Conservation (phyloP, 2,329 filamentous ascomycete species). For the Raffaelea albimanens region DNA sequence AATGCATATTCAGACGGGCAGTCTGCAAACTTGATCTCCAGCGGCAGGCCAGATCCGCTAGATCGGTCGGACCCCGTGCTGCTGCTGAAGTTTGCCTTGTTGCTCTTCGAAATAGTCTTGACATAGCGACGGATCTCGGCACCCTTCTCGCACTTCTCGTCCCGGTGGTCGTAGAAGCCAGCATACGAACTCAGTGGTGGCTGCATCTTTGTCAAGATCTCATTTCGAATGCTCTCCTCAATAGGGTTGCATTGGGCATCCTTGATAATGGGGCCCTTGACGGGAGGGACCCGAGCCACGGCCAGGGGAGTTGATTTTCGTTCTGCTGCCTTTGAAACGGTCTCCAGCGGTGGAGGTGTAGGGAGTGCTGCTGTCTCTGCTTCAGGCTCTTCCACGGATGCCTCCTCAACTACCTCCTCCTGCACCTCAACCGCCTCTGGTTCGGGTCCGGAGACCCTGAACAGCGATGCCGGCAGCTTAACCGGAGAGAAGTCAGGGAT, state of each 20-base stretch:
- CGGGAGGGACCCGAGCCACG: slow-evolving; percentile 7
- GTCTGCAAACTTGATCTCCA: slow-evolving; percentile 59
- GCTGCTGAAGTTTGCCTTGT: slow-evolving; percentile 38
- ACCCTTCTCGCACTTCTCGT: slow-evolving; percentile 54
- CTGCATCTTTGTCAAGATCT: slow-evolving; percentile 65
- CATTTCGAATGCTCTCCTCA: slow-evolving; percentile 61
- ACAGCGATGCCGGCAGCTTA: slow-evolving; percentile 32
- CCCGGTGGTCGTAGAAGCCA: slow-evolving; percentile 68
- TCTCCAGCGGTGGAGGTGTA: too few relatives aligned
- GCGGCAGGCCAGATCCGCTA: slow-evolving; percentile 46
- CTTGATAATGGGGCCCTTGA: slow-evolving; percentile 65
- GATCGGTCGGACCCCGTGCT: slow-evolving; percentile 50
- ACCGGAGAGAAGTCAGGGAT: slow-evolving; percentile 1
- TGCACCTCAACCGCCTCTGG: too few relatives aligned
- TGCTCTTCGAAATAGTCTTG: slow-evolving; percentile 55
- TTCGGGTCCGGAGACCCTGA: slow-evolving; percentile 23
- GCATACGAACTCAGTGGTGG: slow-evolving; percentile 65
- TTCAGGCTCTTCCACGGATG: too few relatives aligned
- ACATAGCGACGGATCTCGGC: slow-evolving; percentile 74
- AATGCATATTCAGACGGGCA: slow-evolving; percentile 62
- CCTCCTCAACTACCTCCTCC: not conserved
- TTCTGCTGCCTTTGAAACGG: too few relatives aligned
- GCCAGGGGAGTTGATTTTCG: slow-evolving; percentile 28
- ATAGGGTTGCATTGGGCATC: slow-evolving; percentile 85
- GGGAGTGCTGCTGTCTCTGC: not conserved